A percentile compares a stretch with the other conserved stretches of the same genome.
Conservation (phyloP, 2,329 filamentous ascomycete genomes). For the Fusarium poae region DNA sequence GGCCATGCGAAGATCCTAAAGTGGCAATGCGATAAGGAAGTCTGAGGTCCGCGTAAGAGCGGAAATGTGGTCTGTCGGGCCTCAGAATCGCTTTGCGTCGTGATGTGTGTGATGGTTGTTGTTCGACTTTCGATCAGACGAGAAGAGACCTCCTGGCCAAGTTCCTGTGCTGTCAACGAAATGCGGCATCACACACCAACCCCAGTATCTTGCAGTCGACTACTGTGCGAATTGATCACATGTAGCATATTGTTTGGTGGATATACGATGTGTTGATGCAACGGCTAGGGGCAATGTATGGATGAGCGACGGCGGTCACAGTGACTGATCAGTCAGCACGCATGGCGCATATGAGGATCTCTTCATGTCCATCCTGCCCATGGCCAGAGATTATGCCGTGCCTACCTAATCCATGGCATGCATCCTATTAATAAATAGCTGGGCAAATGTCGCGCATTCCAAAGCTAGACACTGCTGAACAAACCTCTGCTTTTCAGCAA, state of each 20-base stretch:
- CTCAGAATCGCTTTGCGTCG: constrained; percentile 15
- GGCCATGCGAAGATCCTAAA: constrained; percentile 44
- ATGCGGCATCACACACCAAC: constrained; percentile 21
- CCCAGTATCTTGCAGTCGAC: constrained; percentile 36
- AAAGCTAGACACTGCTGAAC: neutral
- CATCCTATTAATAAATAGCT: neutral
- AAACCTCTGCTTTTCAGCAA: constrained; percentile 2
- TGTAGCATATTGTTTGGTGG: constrained; percentile 32
- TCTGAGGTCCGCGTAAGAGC: constrained; percentile 39
- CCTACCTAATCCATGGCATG: neutral
- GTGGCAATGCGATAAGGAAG: constrained; percentile 36
- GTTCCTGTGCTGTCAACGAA: constrained; percentile 3
- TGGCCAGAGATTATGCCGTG: neutral
- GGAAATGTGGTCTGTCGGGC: constrained; percentile 23
- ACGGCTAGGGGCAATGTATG: constrained; percentile 12
- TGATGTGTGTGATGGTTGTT: neutral
- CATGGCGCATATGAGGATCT: constrained; percentile 19
- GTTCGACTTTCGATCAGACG: constrained; percentile 2
- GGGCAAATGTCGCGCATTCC: neutral
- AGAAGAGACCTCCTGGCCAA: constrained; percentile 12
- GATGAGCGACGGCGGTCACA: constrained; percentile 11
- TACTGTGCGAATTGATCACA: constrained; percentile 46
- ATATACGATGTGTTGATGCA: constrained; percentile 19
- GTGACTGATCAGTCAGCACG: neutral
- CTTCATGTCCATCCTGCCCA: neutral